phyloP scores from a whole-genome alignment of 306 rosid species.

The Rubus parviflorus region DNA sequence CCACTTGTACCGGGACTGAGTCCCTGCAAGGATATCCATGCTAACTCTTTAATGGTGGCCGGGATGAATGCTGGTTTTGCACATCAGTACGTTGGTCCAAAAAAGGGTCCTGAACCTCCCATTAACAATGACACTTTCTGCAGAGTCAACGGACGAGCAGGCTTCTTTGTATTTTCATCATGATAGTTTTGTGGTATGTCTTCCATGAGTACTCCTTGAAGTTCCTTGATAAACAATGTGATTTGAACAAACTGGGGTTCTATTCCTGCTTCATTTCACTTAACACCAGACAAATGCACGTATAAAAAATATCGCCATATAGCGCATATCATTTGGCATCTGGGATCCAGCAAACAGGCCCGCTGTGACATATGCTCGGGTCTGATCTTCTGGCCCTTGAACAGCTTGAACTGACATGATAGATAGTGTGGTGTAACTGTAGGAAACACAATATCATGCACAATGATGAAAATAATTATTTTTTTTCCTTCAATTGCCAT shows the following conservation, averaged over 20 bases:
- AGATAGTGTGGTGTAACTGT: not conserved
- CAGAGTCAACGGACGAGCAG: not conserved
- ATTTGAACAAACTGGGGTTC: too few relatives aligned
- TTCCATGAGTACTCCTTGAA: too few relatives aligned
- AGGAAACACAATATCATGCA: not conserved
- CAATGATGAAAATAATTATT: not conserved
- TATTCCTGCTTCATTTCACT: too few relatives aligned
- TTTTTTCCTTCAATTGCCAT: too few relatives aligned
- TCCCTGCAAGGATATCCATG: too few relatives aligned
- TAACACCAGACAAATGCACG: too few relatives aligned
- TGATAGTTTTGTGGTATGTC: not conserved
- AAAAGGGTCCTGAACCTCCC: too few relatives aligned
- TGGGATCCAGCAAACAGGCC: not conserved
- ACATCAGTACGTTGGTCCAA: not conserved
- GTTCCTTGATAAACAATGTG: too few relatives aligned
- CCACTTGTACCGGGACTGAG: not conserved
- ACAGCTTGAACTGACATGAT: not conserved
- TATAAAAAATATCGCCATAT: too few relatives aligned
- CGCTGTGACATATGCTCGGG: not conserved
- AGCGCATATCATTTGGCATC: not conserved
- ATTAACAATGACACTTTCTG: not conserved
- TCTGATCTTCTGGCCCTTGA: not conserved
- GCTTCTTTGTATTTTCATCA: not conserved
- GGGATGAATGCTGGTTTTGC: not conserved
- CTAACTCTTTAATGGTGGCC: too few relatives aligned